Evolutionary conservation across 2,329 filamentous ascomycete species (phyloP).

Genomic region (Rutstroemia sp.): DNA sequence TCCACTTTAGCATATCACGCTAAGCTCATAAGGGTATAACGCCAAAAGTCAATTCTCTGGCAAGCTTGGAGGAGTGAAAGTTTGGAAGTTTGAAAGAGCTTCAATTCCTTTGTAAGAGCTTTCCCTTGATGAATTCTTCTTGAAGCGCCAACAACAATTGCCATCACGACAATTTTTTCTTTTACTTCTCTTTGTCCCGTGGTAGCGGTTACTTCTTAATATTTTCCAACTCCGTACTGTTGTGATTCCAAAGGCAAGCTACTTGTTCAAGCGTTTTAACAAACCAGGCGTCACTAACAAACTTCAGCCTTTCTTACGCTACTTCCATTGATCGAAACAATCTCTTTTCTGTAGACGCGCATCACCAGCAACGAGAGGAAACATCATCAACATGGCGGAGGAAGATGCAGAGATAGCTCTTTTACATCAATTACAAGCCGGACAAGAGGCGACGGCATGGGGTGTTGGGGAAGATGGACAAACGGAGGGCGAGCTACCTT

Average conservation of each 20-base stretch:
- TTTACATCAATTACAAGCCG: constrained; percentile 30
- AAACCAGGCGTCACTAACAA: not conserved
- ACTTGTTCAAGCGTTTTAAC: not conserved
- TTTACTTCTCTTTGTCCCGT: not conserved
- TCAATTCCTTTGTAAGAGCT: not conserved
- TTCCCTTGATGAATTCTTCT: not conserved
- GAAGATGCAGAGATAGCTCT: constrained; percentile 32
- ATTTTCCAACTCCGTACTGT: not conserved
- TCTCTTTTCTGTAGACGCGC: not conserved
- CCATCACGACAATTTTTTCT: not conserved
- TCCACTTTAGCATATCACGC: not conserved
- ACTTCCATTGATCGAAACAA: not conserved
- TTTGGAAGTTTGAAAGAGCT: not conserved
- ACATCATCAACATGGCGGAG: constrained; percentile 26
- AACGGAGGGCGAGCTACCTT: constrained; percentile 26
- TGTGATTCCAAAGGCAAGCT: not conserved
- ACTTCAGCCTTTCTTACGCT: not conserved
- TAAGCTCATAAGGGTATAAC: not conserved
- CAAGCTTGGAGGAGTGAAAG: not conserved
- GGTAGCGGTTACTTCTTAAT: not conserved
- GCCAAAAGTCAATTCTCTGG: not conserved
- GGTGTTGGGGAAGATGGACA: constrained; percentile 23
- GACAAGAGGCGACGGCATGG: constrained; percentile 28
- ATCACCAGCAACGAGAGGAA: not conserved
- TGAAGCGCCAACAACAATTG: not conserved